A percentile compares a stretch with the other conserved stretches of the same genome.
Conservation (phyloP, 2,329 filamentous ascomycete species). For the Tolypocladium endophyticum region DNA sequence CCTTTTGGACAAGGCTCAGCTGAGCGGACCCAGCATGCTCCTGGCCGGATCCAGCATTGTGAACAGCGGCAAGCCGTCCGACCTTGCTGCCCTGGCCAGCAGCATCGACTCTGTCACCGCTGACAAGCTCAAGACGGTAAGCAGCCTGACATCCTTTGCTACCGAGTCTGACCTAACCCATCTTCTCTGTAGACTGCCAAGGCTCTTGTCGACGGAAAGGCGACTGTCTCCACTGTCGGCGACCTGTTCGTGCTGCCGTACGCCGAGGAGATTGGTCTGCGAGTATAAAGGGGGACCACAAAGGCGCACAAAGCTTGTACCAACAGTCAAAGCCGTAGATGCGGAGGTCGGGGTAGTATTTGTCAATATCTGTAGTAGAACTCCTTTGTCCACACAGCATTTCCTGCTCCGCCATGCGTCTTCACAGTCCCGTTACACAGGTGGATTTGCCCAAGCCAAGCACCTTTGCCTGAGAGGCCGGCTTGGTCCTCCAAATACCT, state of each 20-base stretch:
- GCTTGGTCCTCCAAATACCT: background rate
- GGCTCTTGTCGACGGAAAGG: slow-evolving; percentile 77
- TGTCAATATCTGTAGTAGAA: slow-evolving; percentile 38
- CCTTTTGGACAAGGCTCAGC: slow-evolving; percentile 72
- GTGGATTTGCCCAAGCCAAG: no score
- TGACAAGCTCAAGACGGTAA: slow-evolving; percentile 77
- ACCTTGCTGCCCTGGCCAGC: slow-evolving; percentile 72
- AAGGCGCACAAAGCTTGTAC: slow-evolving; percentile 23
- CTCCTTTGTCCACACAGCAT: slow-evolving; percentile 18
- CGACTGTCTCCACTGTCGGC: slow-evolving; percentile 79
- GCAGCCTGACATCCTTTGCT: slow-evolving; percentile 22
- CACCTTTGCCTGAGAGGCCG: background rate
- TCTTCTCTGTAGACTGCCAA: slow-evolving; percentile 60
- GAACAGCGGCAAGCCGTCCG: slow-evolving; percentile 70
- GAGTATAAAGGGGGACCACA: slow-evolving; percentile 57
- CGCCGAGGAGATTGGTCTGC: slow-evolving; percentile 87
- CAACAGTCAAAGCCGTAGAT: slow-evolving; percentile 32
- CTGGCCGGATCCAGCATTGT: slow-evolving; percentile 77
- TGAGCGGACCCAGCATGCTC: slow-evolving; percentile 66
- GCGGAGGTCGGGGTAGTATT: slow-evolving; percentile 21
- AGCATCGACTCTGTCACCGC: slow-evolving; percentile 70
- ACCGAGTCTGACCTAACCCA: slow-evolving; percentile 11
- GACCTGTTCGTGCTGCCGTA: slow-evolving; percentile 87
- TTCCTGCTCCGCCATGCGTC: background rate
- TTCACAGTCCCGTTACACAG: background rate